Conservation (phyloP, 306 rosid genomes). For the Carpinus fangiana region DNA sequence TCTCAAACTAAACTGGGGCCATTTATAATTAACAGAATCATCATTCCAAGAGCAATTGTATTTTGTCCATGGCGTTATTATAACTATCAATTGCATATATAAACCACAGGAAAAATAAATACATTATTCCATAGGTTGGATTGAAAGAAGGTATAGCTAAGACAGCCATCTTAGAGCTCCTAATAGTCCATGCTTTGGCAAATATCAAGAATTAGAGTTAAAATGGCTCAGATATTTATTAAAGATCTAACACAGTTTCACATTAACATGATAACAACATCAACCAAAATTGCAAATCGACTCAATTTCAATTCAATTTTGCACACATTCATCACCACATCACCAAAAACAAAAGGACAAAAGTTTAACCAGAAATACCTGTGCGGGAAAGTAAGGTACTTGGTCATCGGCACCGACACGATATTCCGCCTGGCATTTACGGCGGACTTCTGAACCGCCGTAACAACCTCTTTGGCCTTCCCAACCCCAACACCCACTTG, state of each 20-base stretch:
- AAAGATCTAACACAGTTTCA: not conserved
- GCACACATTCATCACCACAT: not conserved
- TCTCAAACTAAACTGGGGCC: not conserved
- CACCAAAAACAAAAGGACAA: not conserved
- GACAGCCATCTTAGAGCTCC: not conserved
- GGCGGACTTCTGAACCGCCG: constrained; percentile 77
- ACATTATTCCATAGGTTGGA: not conserved
- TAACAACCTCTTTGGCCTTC: constrained; percentile 70
- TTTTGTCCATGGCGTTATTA: not conserved
- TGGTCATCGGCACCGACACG: constrained; percentile 69
- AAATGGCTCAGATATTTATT: not conserved
- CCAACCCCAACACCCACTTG: constrained; percentile 87
- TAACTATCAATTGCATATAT: not conserved
- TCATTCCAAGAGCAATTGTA: not conserved
- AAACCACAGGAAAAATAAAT: not conserved
- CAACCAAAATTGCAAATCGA: not conserved
- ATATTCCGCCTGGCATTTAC: constrained; percentile 72
- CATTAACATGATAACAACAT: not conserved
- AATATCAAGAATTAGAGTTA: not conserved
- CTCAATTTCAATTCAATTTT: not conserved
- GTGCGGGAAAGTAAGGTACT: constrained; percentile 73
- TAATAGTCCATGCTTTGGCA: not conserved
- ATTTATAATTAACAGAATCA: not conserved
- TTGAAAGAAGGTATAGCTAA: not conserved
- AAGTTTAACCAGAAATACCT: constrained; percentile 38